Evolutionary conservation across 1,284 basidiomycete species (phyloP).

Genomic region (Tranzscheliella williamsii): DNA sequence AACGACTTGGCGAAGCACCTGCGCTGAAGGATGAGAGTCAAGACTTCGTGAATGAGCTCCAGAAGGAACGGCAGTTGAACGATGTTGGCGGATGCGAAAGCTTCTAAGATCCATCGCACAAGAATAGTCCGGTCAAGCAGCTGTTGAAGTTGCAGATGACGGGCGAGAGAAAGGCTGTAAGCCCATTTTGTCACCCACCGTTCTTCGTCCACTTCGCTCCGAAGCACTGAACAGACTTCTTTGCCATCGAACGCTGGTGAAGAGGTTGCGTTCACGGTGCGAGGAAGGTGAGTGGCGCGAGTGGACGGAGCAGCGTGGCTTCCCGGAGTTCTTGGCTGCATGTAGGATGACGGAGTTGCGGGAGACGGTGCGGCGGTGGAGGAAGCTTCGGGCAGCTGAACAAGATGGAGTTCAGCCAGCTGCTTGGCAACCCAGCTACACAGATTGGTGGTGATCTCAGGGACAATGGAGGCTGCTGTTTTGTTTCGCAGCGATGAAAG

Average conservation of each 20-base stretch:
- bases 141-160: conserved; percentile 76
- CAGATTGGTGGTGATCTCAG: conserved; percentile 85
- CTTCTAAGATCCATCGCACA: conserved; percentile 80
- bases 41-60: conserved; percentile 32
- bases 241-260: background rate
- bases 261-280: background rate
- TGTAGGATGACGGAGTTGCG: conserved; percentile 13
- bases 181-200: conserved; percentile 79
- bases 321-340: conserved; percentile 14
- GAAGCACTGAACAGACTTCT: conserved; percentile 19
- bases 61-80: conserved; percentile 36
- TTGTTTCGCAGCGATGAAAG: conserved; percentile 63
- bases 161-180: conserved; percentile 70
- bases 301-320: conserved; percentile 8
- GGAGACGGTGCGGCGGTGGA: conserved; percentile 32
- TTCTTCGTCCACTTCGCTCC: conserved; percentile 70
- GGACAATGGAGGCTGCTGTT: conserved; percentile 70
- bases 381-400: conserved; percentile 18
- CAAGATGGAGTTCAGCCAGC: conserved; percentile 71
- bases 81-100: conserved; percentile 64
- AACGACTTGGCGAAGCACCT: conserved; percentile 24
- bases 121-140: conserved; percentile 81
- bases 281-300: background rate
- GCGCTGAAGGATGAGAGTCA: conserved; percentile 18
- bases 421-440: conserved; percentile 89